These are phyloP conservation scores for Daedaleopsis nitida DNA, from an alignment of 768 basidiomycete genomes.

Conservation along the genomic window DNA sequence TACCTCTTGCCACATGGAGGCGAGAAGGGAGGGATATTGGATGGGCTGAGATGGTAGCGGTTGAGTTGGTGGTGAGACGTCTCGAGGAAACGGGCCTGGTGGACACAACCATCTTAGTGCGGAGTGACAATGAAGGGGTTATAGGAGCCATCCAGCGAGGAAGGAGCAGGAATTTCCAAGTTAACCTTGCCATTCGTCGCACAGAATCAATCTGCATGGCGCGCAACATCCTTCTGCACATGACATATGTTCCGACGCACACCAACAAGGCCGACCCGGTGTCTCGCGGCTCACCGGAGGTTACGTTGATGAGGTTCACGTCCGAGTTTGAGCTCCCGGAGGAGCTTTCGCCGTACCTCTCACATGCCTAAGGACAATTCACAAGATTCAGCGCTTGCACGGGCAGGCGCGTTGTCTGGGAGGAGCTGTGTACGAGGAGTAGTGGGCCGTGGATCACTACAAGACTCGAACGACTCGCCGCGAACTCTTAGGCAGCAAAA, in stretches of 20 bases:
- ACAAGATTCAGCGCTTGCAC: not conserved
- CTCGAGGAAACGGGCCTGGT: not conserved
- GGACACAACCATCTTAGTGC: not conserved
- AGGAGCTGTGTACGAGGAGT: not conserved
- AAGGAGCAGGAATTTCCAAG: constrained; percentile 4
- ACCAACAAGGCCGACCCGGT: not conserved
- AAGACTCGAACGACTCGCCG: not conserved
- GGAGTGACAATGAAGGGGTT: not conserved
- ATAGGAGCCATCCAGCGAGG: not conserved
- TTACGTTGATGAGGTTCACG: not conserved
- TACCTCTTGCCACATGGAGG: not conserved
- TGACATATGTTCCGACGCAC: not conserved
- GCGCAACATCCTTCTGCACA: not conserved
- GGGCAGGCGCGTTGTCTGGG: not conserved
- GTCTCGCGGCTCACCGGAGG: not conserved
- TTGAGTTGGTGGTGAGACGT: not conserved
- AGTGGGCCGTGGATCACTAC: not conserved
- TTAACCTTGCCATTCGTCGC: constrained; percentile 2
- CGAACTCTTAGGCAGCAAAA: not conserved
- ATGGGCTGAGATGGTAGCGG: constrained; percentile 10
- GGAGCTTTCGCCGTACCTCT: not conserved
- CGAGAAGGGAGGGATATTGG: not conserved
- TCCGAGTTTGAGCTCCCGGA: not conserved
- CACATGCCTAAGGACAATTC: not conserved
- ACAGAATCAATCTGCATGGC: not conserved